Base-by-base conservation (phyloP, 257 asterid species). In the Solanum medicagineum region DNA sequence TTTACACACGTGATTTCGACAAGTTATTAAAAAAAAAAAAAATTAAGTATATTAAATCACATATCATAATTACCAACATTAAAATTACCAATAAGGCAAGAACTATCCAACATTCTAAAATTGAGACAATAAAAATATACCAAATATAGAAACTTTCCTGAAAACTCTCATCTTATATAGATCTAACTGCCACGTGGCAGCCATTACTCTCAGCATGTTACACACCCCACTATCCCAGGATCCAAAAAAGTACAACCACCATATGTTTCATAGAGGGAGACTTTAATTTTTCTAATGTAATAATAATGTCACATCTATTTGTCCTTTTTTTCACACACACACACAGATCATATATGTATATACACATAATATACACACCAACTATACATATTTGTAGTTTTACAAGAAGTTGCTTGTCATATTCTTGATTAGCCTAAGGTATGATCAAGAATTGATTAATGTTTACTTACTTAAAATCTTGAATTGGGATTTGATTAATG, bases 351-450 rank as follows among this genome's bases (percentile, higher is more conserved):
- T 57, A 11, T 81, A 36, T 17, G 17, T 60, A 32, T 57, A 59
- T 22, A 55, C 4, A 4, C 42, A 4, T 4, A 36, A 5, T 36
- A 36, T 36, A 32, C 36, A 44, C 9, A 6, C 10, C 1, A 7
- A 11, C 3, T 36, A 24, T 29, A 42, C n/a, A 49, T 75, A 54
- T 49, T 47, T 74, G 19, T 45, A 36, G 19, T 36, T 57, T 44
- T 14, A 13, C 45, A 80, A 66, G 42, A 22, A 29, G 77, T 85
- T 85, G 73, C 88, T 87, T 83, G 86, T 86, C 19, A 85, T 69
- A 79, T 73, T 79, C 85, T 83, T 49, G 65, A 57, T 73, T 51
- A 40, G 10, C 22, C 15, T 11, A 17, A 59, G 44, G 42, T 20
- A 74, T n/a, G 62, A 75, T 53, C 44, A 47, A 70, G 45, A 45